Base-by-base conservation (phyloP, 352 stramenopile genomes). In the Thalassiosira sp. region DNA sequence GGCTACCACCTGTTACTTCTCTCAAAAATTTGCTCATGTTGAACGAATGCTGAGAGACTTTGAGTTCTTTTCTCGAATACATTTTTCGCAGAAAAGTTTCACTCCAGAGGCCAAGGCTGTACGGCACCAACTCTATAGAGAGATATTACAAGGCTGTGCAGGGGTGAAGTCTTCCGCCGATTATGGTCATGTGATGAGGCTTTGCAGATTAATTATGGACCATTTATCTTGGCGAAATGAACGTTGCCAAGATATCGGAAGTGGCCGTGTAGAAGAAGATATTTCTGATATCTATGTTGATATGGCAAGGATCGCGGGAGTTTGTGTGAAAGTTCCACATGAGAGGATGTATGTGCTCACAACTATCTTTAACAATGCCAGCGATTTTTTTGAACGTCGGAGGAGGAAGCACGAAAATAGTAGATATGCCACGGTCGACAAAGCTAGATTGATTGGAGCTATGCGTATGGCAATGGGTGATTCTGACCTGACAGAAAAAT, bases 191-290 rank as follows among this genome's bases (percentile, higher is more conserved):
- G 65, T 81, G 16, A 31, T 76, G 10, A 67, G 77, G 35, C 46
- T 85, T 49, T 79, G 77, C 51, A 58, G n/a, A 24, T 69, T 77
- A 28, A 69, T 85, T 13, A 85, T 85, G 70, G 76, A 81, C 15
- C 63, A 71, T 27, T 65, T 85, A 15, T 54, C 65, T 22, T 78
- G 58, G 62, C 62, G 68, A 8, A 22, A 75, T 11, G 60, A 74
- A 20, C 37, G 42, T 18, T 72, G 35, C 57, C 8, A 49, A 42
- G 53, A 61, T 22, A 66, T 37, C 15, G 42, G 45, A 13, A 18
- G 64, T 25, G 42, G 11, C n/a, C 42, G 28, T 45, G 51, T 10
- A 11, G 24, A 52, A 7, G 48, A 77, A 40, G 57, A 85, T 37
- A 72, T 85, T 22, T 74, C 77, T n/a, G 48, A 81, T 48, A 45